Percentiles rank a stretch among this genome's conserved stretches.
phyloP scores from a whole-genome alignment of 2,329 filamentous ascomycete species.

The Arthrobotrys entomopaga region DNA sequence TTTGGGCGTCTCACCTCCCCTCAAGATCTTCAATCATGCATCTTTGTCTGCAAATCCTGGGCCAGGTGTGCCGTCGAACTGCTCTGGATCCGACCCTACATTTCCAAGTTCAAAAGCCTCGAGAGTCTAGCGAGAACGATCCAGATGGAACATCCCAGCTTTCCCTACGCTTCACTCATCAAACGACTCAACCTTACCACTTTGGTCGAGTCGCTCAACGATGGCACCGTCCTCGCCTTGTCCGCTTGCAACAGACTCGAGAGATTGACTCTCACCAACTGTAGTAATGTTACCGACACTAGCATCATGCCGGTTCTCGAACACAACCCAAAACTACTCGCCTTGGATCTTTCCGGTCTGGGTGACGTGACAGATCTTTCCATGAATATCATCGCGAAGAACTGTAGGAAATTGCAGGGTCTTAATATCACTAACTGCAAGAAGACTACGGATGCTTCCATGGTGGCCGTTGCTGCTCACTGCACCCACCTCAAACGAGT shows the following conservation, averaged over 20 bases:
- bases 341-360: constrained; percentile 87
- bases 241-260: constrained; percentile 89
- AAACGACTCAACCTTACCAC: constrained; percentile 89
- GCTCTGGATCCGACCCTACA: constrained; percentile 92
- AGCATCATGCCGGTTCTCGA: constrained; percentile 82
- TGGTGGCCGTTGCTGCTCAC: constrained; percentile 80
- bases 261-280: constrained; percentile 90
- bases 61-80: constrained; percentile 90
- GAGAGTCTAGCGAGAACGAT: constrained; percentile 83
- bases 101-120: constrained; percentile 85
- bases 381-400: constrained; percentile 78
- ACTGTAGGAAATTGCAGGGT: constrained; percentile 87
- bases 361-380: constrained; percentile 83
- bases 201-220: constrained; percentile 79
- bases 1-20: constrained; percentile 84
- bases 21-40: constrained; percentile 82
- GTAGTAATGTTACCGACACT: constrained; percentile 82
- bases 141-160: constrained; percentile 77
- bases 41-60: constrained; percentile 96
- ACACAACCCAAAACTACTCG: constrained; percentile 82
- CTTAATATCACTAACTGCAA: constrained; percentile 90
- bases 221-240: constrained; percentile 86
- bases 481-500: constrained; percentile 78
- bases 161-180: constrained; percentile 88
- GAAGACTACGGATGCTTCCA: constrained; percentile 84